A percentile compares a stretch with the other conserved stretches of the same genome.
These are phyloP conservation scores for Cutaneotrichosporon daszewskae DNA, from an alignment of 1,284 basidiomycete species.

Conservation along the genomic window DNA sequence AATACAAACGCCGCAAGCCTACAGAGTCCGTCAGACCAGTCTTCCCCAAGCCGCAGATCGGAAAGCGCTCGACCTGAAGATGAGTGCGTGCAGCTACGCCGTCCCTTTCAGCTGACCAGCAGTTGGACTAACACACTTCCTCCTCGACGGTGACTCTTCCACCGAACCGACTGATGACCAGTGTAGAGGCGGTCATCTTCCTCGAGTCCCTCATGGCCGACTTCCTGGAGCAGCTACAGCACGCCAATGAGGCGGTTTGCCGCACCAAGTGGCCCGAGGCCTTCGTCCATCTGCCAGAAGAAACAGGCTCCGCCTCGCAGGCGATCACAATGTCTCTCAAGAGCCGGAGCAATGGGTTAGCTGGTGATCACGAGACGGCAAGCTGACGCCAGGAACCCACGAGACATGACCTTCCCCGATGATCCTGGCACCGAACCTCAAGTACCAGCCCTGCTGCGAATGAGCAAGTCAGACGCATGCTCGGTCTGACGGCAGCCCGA, in stretches of 20 bases:
- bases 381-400: conserved; percentile 17
- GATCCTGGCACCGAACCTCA: conserved; percentile 11
- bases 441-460: conserved; percentile 13
- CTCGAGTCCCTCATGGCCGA: conserved; percentile 16
- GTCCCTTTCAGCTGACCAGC: too few species aligned
- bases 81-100: too few species aligned
- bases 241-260: not conserved
- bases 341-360: not conserved
- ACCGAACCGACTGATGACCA: too few species aligned
- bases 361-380: not conserved
- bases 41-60: too few species aligned
- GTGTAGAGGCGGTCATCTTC: conserved; percentile 11
- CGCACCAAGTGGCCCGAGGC: not conserved
- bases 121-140: too few species aligned
- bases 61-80: too few species aligned
- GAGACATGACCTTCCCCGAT: conserved; percentile 29
- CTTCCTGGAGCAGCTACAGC: conserved; percentile 18
- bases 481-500: conserved; percentile 22
- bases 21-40: too few species aligned
- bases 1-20: too few species aligned
- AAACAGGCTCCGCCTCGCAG: too few species aligned
- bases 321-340: not conserved
- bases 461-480: conserved; percentile 15
- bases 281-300: not conserved
- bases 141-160: too few species aligned